Base-by-base conservation (phyloP, 192 early-diverging fungal species). In the Podila minutissima region DNA sequence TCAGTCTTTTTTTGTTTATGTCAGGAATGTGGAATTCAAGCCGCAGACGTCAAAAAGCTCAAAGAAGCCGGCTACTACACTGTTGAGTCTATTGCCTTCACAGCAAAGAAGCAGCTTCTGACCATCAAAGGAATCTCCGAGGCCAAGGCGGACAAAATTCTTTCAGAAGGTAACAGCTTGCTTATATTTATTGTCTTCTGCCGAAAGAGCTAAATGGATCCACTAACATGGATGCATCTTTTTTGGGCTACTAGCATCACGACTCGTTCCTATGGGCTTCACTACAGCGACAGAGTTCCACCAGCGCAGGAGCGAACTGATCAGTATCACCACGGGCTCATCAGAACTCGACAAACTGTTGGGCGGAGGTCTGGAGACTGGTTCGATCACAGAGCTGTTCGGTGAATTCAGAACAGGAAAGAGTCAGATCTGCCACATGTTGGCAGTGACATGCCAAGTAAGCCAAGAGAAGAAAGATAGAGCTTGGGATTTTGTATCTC, bases 381-480 rank as follows among this genome's bases (percentile, higher is more conserved):
- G 97, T 3, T 89, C 94, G 6, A 98, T 99, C 38, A 99, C 97
- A 26, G 97, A 99, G 81, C 86, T 99, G 0, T 99, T 98, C 92
- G 97, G 97, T 35, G 97, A 99, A 84, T 99, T 99, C 74, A 85
- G 97, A 60, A 99, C 97, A 8, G 97, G 97, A 71, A 99, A 99
- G 84, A 97, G 94, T 68, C 97, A 99, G 76, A 70, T 99, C 15
- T 98, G 97, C 82, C 97, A 99, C 67, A 96, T 93, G 31, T 83
- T 99, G 41, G 96, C 97, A 7, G 96, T 99, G 26, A 95, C 93
- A n/a, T 96, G 95, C 70, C 97, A 98, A 88, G 92, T 92, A 82
- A 59, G 41, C 41, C 5, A 12, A 41, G 38, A 41, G 38, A 41
- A 35, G 33, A 37, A 33, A 33, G 33, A 4, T 33, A 33, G 33